phyloP scores from a whole-genome alignment of 805 yeast genomes.

The Metschnikowia matae region DNA sequence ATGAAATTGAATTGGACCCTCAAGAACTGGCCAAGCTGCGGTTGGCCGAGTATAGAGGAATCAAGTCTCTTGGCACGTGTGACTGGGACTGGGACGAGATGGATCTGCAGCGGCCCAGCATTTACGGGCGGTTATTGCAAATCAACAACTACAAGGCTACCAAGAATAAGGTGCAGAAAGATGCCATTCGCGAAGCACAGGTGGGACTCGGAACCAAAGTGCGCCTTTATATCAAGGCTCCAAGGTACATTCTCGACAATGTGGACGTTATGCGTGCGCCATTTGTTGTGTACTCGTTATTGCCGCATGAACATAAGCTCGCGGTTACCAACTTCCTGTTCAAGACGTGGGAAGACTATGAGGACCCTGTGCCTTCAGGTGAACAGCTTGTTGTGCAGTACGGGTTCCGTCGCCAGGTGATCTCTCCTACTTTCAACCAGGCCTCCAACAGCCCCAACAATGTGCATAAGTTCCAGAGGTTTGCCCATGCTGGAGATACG shows the following conservation, averaged over 20 bases:
- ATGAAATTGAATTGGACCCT: conserved; percentile 85
- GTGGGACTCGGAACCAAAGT: conserved; percentile 58
- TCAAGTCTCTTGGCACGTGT: conserved; percentile 73
- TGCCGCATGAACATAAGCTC: conserved; percentile 81
- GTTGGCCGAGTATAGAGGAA: conserved; percentile 77
- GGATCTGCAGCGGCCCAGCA: conserved; percentile 71
- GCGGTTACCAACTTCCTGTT: conserved; percentile 80
- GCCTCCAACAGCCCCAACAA: conserved; percentile 74
- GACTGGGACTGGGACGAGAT: conserved; percentile 85
- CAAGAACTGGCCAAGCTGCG: conserved; percentile 69
- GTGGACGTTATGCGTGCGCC: conserved; percentile 44
- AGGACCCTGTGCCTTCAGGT: conserved; percentile 79
- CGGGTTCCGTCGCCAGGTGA: conserved; percentile 84
- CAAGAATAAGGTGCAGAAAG: conserved; percentile 62
- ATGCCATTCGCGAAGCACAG: conserved; percentile 43
- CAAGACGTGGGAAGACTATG: conserved; percentile 86
- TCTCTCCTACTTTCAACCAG: conserved; percentile 80
- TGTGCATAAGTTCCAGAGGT: conserved; percentile 82
- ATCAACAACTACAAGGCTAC: conserved; percentile 75
- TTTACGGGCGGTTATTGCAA: conserved; percentile 72
- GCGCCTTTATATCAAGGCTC: conserved; percentile 55
- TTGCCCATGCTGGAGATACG: conserved; percentile 67
- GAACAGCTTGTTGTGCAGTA: conserved; percentile 82
- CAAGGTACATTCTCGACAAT: conserved; percentile 42
- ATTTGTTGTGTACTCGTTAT: conserved; percentile 65